These are phyloP conservation scores for Russula dissimulans DNA, from an alignment of 768 basidiomycete genomes.

Conservation along the genomic window DNA sequence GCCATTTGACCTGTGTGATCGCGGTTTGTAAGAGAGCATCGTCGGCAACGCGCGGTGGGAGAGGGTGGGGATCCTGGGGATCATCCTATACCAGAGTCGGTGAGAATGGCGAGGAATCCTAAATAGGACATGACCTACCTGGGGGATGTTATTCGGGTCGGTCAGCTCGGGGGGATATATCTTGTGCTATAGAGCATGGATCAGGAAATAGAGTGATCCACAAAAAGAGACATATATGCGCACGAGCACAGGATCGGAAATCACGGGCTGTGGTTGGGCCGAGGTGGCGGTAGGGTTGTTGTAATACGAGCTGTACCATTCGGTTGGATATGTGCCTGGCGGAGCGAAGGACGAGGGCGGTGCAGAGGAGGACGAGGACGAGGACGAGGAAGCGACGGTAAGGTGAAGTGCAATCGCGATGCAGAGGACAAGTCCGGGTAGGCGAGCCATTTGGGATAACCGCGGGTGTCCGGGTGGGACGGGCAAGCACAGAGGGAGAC, in stretches of 20 bases:
- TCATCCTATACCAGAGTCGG: constrained; percentile 33
- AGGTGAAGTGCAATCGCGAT: constrained; percentile 1
- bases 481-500: neutral
- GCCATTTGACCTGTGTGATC: constrained; percentile 46
- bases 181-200: constrained; percentile 34
- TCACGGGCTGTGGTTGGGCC: constrained; percentile 66
- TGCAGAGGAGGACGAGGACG: constrained; percentile 18
- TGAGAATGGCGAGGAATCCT: neutral
- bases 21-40: constrained; percentile 42
- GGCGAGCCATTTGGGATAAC: neutral
- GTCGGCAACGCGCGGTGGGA: constrained; percentile 48
- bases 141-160: constrained; percentile 49
- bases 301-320: constrained; percentile 52
- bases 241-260: constrained; percentile 64
- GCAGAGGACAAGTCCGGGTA: neutral
- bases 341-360: constrained; percentile 44
- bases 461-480: too few species aligned
- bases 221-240: neutral
- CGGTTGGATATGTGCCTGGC: constrained; percentile 60
- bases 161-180: constrained; percentile 56
- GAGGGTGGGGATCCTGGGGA: constrained; percentile 52
- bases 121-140: constrained; percentile 24
- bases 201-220: neutral
- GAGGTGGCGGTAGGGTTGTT: constrained; percentile 65
- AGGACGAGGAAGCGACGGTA: neutral